Percentiles rank a stretch among this genome's conserved stretches.
Conservation (phyloP, 2,329 filamentous ascomycete species). For the Biscogniauxia sp. region DNA sequence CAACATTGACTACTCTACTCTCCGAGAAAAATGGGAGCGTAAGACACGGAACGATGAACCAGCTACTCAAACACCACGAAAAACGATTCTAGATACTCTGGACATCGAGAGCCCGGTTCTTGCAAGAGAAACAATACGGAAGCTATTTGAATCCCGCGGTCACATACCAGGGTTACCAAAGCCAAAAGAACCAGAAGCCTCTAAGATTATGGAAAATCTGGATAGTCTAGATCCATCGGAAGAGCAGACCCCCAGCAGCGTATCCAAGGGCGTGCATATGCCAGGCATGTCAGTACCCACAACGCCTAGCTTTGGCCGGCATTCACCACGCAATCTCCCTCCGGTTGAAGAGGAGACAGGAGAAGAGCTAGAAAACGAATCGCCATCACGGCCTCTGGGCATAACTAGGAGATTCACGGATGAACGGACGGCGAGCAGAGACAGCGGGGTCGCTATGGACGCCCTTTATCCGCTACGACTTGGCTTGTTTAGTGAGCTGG, state of each 20-base stretch:
- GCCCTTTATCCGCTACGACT: constrained; percentile 42
- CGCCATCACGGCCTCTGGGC: constrained; percentile 17
- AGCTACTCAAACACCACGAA: not conserved
- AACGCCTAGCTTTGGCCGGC: constrained; percentile 35
- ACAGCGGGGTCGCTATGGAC: constrained; percentile 48
- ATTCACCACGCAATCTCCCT: constrained; percentile 44
- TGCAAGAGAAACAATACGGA: constrained; percentile 24
- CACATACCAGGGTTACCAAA: constrained; percentile 4
- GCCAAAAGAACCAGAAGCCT: constrained; percentile 12
- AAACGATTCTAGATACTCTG: constrained; percentile 23
- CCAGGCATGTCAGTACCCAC: constrained; percentile 22
- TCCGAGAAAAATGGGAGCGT: constrained; percentile 44
- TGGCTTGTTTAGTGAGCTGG: constrained; percentile 33
- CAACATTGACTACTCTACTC: constrained; percentile 42
- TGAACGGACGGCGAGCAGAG: constrained; percentile 42
- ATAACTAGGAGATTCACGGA: constrained; percentile 16
- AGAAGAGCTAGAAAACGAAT: constrained; percentile 42
- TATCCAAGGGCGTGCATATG: constrained; percentile 5
- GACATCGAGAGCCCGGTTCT: constrained; percentile 40
- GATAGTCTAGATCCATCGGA: constrained; percentile 30
- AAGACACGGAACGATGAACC: constrained; percentile 25
- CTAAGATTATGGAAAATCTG: constrained; percentile 27
- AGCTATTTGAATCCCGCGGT: constrained; percentile 10
- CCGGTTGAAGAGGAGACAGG: constrained; percentile 52
- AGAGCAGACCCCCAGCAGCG: constrained; percentile 1